These are phyloP conservation scores for Spathaspora gorwiae DNA, from an alignment of 805 yeast genomes.

Conservation along the genomic window DNA sequence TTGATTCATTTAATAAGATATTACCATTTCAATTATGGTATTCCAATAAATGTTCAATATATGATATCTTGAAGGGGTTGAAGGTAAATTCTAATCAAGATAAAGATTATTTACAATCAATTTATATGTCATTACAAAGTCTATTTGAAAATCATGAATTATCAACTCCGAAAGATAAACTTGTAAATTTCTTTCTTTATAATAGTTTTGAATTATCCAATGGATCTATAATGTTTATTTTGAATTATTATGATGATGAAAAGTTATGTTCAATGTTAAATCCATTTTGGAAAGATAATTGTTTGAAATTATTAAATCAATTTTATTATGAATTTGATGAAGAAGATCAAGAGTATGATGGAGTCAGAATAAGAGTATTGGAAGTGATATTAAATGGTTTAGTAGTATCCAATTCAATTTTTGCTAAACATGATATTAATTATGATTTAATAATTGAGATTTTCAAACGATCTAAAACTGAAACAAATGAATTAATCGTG, in stretches of 20 bases:
- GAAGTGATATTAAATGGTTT: constrained; percentile 33
- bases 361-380: constrained; percentile 28
- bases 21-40: constrained; percentile 42
- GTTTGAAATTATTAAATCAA: constrained; percentile 39
- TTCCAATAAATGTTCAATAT: constrained; percentile 34
- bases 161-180: constrained; percentile 38
- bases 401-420: constrained; percentile 26
- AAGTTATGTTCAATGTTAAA: constrained; percentile 51
- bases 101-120: constrained; percentile 27
- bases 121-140: constrained; percentile 30
- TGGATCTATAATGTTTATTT: constrained; percentile 37
- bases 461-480: constrained; percentile 22
- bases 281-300: constrained; percentile 48
- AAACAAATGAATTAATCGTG: constrained; percentile 28
- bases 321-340: constrained; percentile 27
- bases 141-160: constrained; percentile 29
- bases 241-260: constrained; percentile 45
- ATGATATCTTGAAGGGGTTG: constrained; percentile 27
- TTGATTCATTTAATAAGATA: constrained; percentile 17
- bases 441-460: constrained; percentile 31
- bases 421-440: constrained; percentile 24
- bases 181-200: constrained; percentile 39
- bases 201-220: constrained; percentile 34
- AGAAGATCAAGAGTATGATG: constrained; percentile 6
- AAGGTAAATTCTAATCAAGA: constrained; percentile 23